These are phyloP conservation scores for Rubia tinctorum DNA, from an alignment of 305 asterid genomes.

Conservation along the genomic window DNA sequence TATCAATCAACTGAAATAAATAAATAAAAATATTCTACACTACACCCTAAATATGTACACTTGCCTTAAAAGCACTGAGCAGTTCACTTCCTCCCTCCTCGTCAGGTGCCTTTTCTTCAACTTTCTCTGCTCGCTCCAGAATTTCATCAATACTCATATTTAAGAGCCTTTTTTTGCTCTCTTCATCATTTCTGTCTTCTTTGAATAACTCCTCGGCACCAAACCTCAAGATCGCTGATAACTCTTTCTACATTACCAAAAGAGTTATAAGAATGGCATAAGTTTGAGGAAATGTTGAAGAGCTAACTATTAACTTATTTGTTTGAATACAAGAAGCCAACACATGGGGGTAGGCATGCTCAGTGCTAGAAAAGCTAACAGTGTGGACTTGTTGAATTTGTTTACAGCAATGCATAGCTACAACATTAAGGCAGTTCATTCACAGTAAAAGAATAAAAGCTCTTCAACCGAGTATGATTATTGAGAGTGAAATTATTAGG, in stretches of 20 bases:
- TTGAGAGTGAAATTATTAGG: background rate
- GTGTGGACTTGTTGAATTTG: background rate
- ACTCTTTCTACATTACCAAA: conserved; percentile 74
- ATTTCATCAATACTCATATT: conserved; percentile 97
- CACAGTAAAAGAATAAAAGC: background rate
- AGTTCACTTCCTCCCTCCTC: conserved; percentile 80
- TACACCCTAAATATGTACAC: conserved; percentile 22
- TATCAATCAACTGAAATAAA: conserved; percentile 10
- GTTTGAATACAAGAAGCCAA: background rate
- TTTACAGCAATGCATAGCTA: background rate
- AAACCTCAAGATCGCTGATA: conserved; percentile 95
- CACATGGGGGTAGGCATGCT: background rate
- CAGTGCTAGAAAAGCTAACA: background rate
- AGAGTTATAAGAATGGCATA: background rate
- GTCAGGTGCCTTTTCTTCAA: conserved; percentile 75
- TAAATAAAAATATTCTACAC: background rate
- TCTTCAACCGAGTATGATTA: background rate
- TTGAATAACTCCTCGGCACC: conserved; percentile 99
- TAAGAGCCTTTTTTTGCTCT: conserved; percentile 91
- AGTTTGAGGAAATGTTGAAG: background rate
- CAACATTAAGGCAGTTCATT: background rate
- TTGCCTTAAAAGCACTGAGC: conserved; percentile 92
- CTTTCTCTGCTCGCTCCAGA: conserved; percentile 99
- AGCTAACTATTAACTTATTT: background rate
- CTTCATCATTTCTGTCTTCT: conserved; percentile 94